Evolutionary conservation across 768 basidiomycete species (phyloP).

Genomic region (Mycena belliarum): DNA sequence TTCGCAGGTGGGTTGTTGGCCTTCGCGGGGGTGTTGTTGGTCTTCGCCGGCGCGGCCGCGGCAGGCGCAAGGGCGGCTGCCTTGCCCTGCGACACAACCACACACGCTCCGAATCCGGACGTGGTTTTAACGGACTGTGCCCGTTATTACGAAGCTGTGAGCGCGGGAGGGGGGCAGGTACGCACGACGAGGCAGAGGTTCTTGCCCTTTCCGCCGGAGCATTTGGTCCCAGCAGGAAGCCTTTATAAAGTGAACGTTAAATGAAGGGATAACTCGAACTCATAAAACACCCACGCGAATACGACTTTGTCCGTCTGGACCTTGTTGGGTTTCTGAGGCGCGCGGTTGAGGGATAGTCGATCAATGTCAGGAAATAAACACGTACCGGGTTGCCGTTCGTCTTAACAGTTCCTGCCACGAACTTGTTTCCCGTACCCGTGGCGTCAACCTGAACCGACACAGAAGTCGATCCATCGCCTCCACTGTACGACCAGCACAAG

Average conservation of each 20-base stretch:
- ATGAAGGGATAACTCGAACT: background rate
- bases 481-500: background rate
- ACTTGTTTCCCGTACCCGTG: constrained; percentile 17
- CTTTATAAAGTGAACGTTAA: background rate
- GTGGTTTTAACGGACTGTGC: constrained; percentile 45
- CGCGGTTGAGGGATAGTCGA: background rate
- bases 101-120: constrained; percentile 57
- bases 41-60: background rate
- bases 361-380: background rate
- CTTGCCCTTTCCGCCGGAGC: constrained; percentile 45
- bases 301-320: constrained; percentile 44
- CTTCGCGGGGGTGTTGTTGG: constrained; percentile 8
- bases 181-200: constrained; percentile 52
- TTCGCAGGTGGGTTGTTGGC: constrained; percentile 18
- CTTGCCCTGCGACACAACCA: constrained; percentile 41
- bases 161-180: background rate
- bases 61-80: constrained; percentile 21
- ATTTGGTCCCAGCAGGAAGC: constrained; percentile 51
- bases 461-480: constrained; percentile 20
- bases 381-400: constrained; percentile 23
- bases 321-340: constrained; percentile 36
- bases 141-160: background rate
- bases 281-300: constrained; percentile 29
- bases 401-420: constrained; percentile 21
- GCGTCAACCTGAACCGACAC: constrained; percentile 21